Base-by-base conservation (phyloP, 495 filamentous ascomycete genomes). In the Aspergillus asperescens region DNA sequence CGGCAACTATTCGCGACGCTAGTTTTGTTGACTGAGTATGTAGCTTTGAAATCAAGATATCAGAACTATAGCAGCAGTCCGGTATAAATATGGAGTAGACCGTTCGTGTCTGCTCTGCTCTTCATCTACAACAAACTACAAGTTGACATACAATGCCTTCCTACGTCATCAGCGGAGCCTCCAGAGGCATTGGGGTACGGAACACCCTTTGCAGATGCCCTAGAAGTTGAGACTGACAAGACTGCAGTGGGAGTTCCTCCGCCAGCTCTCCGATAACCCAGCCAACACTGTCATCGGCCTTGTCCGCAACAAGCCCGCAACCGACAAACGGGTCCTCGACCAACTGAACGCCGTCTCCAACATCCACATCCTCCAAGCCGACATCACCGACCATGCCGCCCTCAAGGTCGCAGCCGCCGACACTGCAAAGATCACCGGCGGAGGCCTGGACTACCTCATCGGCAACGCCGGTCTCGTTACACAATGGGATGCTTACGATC, bases 121-220 rank as follows among this genome's bases (percentile, higher is more conserved):
- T 32, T 32, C n/a, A n/a, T n/a, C n/a, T n/a, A n/a, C n/a, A n/a
- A n/a, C n/a, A n/a, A n/a, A n/a, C n/a, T n/a, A n/a, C n/a, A n/a
- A n/a, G n/a, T n/a, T n/a, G n/a, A n/a, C n/a, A n/a, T n/a, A n/a
- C n/a, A n/a, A 52, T 52, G 49, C 18, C 49, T 29, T 41, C 37
- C 38, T 52, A 52, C 49, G 49, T 34, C 1, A 25, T 52, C 37
- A 52, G 39, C 20, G 49, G 49, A 41, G 49, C 24, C 49, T 52
- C 49, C 0, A 27, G 37, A 20, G 38, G 49, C 9, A 52, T 52
- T 22, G 49, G 49, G 20, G 49, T 52, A 44, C 7, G 18, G 18
- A 50, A 29, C 34, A 25, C 19, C 20, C 12, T 16, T 19, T n/a
- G n/a, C n/a, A n/a, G n/a, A n/a, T n/a, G n/a, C n/a, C n/a, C n/a